These are phyloP conservation scores for Trichosporon sp. DNA, from an alignment of 1,284 basidiomycete species.

Conservation along the genomic window DNA sequence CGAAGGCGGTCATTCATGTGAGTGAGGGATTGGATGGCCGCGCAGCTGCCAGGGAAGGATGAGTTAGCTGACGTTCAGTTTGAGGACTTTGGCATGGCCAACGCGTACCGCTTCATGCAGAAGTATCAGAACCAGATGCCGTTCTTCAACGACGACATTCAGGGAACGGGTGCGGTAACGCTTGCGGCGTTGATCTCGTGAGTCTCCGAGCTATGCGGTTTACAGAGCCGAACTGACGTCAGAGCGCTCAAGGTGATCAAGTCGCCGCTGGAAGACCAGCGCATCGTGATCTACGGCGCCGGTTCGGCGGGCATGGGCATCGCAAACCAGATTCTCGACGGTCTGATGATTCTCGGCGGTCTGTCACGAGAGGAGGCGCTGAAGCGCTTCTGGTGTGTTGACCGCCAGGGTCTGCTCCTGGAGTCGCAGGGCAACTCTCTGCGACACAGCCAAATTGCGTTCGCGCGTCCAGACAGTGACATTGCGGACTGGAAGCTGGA, in stretches of 20 bases:
- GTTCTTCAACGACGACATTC: slow-evolving; percentile 72
- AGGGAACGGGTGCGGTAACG: slow-evolving; percentile 82
- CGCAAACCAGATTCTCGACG: slow-evolving; percentile 66
- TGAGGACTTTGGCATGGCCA: slow-evolving; percentile 61
- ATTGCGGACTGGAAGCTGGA: slow-evolving; percentile 50
- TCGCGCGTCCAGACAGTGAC: slow-evolving; percentile 57
- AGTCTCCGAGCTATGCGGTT: slow-evolving; percentile 24
- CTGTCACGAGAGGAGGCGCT: slow-evolving; percentile 67
- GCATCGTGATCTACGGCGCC: slow-evolving; percentile 75
- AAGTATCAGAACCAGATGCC: slow-evolving; percentile 61
- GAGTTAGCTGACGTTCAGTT: slow-evolving; percentile 44
- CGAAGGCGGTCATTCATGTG: slow-evolving; percentile 55
- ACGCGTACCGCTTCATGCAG: slow-evolving; percentile 71
- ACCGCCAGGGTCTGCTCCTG: slow-evolving; percentile 57
- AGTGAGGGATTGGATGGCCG: slow-evolving; percentile 2
- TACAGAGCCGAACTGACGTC: slow-evolving; percentile 16
- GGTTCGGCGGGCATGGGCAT: slow-evolving; percentile 83
- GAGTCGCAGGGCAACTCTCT: slow-evolving; percentile 54
- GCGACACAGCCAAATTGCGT: slow-evolving; percentile 55
- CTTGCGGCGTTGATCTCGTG: slow-evolving; percentile 54
- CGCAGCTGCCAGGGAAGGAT: too few species aligned
- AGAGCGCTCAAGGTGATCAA: slow-evolving; percentile 66
- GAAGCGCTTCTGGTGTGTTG: slow-evolving; percentile 65
- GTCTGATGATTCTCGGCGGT: slow-evolving; percentile 66
- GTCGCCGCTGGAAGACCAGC: slow-evolving; percentile 70